Evolutionary conservation across 495 filamentous ascomycete genomes (phyloP).

Genomic region (Hypoxylon intermedium): DNA sequence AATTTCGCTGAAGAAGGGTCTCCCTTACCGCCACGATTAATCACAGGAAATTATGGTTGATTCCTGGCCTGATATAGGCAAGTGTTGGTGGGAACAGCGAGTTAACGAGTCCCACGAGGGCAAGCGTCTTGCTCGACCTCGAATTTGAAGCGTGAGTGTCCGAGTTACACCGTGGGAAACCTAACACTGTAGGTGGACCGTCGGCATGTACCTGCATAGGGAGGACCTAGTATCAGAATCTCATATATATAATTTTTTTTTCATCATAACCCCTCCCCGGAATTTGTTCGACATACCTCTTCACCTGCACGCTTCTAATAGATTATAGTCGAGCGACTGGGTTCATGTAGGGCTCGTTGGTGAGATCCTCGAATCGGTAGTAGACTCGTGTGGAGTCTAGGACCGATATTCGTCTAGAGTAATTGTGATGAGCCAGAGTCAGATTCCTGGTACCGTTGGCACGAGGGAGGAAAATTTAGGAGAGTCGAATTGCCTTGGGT

Average conservation of each 20-base stretch:
- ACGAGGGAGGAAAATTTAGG: slow-evolving; percentile 34
- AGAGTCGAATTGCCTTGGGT: slow-evolving; percentile 36
- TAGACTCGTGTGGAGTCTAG: slow-evolving; percentile 41
- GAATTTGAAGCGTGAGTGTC: slow-evolving; percentile 48
- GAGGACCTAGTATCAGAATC: slow-evolving; percentile 44
- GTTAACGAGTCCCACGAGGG: slow-evolving; percentile 73
- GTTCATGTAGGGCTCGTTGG: slow-evolving; percentile 40
- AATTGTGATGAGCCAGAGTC: slow-evolving; percentile 43
- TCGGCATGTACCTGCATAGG: slow-evolving; percentile 57
- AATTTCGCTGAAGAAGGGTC: slow-evolving; percentile 47
- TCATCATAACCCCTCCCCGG: background rate
- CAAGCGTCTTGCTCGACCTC: slow-evolving; percentile 51
- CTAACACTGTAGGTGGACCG: slow-evolving; percentile 44
- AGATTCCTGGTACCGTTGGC: slow-evolving; percentile 45
- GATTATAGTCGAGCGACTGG: slow-evolving; percentile 44
- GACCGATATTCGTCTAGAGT: slow-evolving; percentile 43
- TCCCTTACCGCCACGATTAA: slow-evolving; percentile 73
- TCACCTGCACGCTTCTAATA: slow-evolving; percentile 44
- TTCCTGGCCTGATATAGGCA: slow-evolving; percentile 47
- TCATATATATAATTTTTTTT: slow-evolving; percentile 2
- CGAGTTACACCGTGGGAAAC: slow-evolving; percentile 61
- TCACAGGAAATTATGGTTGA: slow-evolving; percentile 58
- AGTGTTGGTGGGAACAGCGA: slow-evolving; percentile 68
- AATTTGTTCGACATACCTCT: slow-evolving; percentile 43
- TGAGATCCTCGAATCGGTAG: slow-evolving; percentile 45